Evolutionary conservation across 1,284 basidiomycete species (phyloP).

Genomic region (Xerocomus nothofagi): DNA sequence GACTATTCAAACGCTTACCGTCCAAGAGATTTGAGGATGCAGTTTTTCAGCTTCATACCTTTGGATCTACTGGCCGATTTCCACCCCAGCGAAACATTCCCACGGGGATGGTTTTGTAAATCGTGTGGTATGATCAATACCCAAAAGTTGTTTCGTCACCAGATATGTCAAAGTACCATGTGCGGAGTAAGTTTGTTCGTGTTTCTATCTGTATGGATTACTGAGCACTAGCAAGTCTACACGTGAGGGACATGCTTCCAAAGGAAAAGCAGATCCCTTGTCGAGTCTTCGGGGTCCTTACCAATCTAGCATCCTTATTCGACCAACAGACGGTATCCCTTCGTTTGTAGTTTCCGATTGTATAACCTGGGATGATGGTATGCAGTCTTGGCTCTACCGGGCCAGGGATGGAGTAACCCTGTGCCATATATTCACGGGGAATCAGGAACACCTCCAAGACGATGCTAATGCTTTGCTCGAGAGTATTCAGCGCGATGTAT

Average conservation of each 20-base stretch:
- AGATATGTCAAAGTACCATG: conserved; percentile 34
- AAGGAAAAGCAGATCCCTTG: conserved; percentile 23
- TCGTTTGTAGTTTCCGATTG: conserved; percentile 18
- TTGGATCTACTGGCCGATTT: conserved; percentile 34
- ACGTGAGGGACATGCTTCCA: background rate
- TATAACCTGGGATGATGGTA: conserved; percentile 28
- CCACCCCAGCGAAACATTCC: conserved; percentile 30
- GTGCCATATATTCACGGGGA: conserved; percentile 43
- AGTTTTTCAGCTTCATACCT: conserved; percentile 36
- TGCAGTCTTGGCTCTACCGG: conserved; percentile 35
- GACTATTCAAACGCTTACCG: conserved; percentile 1
- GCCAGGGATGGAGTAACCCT: conserved; percentile 23
- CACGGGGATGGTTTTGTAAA: conserved; percentile 41
- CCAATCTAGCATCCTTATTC: conserved; percentile 25
- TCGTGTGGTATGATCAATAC: conserved; percentile 41
- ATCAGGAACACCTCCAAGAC: conserved; percentile 34
- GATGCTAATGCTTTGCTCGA: conserved; percentile 34
- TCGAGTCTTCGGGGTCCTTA: conserved; percentile 34
- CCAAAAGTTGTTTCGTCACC: conserved; percentile 39
- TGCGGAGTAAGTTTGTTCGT: conserved; percentile 33
- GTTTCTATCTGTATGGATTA: background rate
- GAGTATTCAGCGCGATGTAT: conserved; percentile 35
- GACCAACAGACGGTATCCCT: conserved; percentile 32
- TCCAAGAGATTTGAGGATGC: conserved; percentile 27
- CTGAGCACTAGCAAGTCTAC: conserved; percentile 22